These are phyloP conservation scores for Fonsecaea nubica DNA, from an alignment of 2,329 filamentous ascomycete genomes.

Conservation along the genomic window DNA sequence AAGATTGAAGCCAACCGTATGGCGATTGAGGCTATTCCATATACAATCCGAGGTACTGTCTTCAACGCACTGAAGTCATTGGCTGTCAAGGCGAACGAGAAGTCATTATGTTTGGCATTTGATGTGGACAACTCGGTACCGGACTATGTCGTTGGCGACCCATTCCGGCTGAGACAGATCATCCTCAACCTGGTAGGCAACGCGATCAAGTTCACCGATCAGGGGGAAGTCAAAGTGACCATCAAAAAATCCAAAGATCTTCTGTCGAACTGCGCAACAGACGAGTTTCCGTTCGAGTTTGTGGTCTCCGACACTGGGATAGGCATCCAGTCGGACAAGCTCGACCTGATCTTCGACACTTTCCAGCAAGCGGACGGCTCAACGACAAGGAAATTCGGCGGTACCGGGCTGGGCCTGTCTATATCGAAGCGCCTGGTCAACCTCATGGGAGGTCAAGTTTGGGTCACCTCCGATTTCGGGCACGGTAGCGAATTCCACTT, in stretches of 20 bases:
- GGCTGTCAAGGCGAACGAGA: conserved; percentile 96
- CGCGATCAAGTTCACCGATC: conserved; percentile 98
- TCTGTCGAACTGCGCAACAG: conserved; percentile 62
- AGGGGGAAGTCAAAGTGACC: conserved; percentile 93
- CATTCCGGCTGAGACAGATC: conserved; percentile 93
- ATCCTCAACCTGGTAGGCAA: conserved; percentile 97
- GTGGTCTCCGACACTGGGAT: conserved; percentile 96
- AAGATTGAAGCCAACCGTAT: conserved; percentile 94
- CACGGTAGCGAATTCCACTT: conserved; percentile 96
- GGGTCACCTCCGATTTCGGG: conserved; percentile 91
- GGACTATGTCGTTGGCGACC: conserved; percentile 94
- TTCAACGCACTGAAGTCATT: conserved; percentile 97
- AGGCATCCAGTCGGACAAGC: conserved; percentile 91
- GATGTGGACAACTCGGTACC: conserved; percentile 92
- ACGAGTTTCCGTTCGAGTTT: conserved; percentile 94
- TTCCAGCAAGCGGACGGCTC: conserved; percentile 98
- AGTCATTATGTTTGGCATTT: conserved; percentile 89
- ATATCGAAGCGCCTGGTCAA: conserved; percentile 95
- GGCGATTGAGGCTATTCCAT: conserved; percentile 98
- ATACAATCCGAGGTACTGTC: conserved; percentile 89
- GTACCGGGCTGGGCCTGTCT: conserved; percentile 89
- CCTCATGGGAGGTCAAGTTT: conserved; percentile 94
- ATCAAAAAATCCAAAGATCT: conserved; percentile 73
- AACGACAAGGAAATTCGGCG: conserved; percentile 93
- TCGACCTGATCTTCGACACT: conserved; percentile 97